A percentile compares a stretch with the other conserved stretches of the same genome.
These are phyloP conservation scores for Drechslera avenae DNA, from an alignment of 2,329 filamentous ascomycete species.

Conservation along the genomic window DNA sequence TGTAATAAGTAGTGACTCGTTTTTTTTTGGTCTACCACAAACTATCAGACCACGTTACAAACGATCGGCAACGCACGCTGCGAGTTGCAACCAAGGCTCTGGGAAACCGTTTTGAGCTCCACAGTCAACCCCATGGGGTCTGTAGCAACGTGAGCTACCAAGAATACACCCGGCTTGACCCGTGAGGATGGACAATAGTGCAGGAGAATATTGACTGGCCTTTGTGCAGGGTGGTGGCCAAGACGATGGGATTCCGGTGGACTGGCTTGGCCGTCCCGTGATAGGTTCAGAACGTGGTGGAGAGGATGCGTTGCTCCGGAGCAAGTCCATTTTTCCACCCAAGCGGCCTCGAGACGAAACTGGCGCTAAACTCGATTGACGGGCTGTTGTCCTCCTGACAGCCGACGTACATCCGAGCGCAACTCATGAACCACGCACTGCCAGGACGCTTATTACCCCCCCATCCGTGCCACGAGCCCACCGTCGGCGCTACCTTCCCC, in stretches of 20 bases:
- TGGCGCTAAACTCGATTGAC: conserved; percentile 13
- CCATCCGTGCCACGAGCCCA: conserved; percentile 11
- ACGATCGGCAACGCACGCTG: no score
- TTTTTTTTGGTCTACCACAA: no score
- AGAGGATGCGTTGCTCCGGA: not conserved
- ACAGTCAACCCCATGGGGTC: not conserved
- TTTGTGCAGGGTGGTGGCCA: conserved; percentile 16
- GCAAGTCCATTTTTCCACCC: conserved; percentile 6
- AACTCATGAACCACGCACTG: conserved; percentile 13
- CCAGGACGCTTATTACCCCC: conserved; percentile 11
- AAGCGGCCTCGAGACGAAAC: conserved; percentile 24
- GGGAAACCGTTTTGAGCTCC: not conserved
- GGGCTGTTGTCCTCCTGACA: conserved; percentile 6
- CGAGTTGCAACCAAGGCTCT: not conserved
- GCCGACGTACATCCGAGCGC: conserved; percentile 1
- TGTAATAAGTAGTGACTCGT: no score
- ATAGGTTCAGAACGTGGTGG: conserved; percentile 16
- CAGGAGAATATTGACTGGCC: not conserved
- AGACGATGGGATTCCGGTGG: conserved; percentile 9
- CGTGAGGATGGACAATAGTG: conserved; percentile 9
- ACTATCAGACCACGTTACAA: no score
- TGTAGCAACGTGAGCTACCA: not conserved
- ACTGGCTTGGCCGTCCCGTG: conserved; percentile 21
- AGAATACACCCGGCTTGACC: conserved; percentile 17
- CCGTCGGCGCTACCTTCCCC: conserved; percentile 7